Evolutionary conservation across 1,284 basidiomycete species (phyloP).

Genomic region (Mycena citricolor): DNA sequence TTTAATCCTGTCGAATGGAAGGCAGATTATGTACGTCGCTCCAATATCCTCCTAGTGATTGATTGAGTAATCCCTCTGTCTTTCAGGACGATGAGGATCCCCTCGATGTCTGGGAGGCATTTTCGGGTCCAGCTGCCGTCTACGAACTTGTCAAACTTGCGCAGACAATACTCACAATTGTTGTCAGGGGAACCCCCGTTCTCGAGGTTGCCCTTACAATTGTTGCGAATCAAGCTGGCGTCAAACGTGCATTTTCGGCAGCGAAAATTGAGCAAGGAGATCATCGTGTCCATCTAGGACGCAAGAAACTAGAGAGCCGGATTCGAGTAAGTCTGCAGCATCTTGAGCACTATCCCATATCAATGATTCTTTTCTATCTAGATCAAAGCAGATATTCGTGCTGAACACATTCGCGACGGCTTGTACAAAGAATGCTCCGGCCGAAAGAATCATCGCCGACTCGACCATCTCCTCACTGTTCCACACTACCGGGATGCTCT

Average conservation of each 20-base stretch:
- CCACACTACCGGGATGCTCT: constrained; percentile 24
- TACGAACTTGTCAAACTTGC: constrained; percentile 24
- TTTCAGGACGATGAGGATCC: constrained; percentile 26
- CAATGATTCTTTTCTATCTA: too few species aligned
- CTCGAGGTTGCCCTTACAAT: too few species aligned
- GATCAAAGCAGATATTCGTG: constrained; percentile 18
- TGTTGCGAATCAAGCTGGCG: constrained; percentile 17
- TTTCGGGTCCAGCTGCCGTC: constrained; percentile 6
- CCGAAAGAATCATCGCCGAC: constrained; percentile 21
- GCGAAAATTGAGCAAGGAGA: constrained; percentile 16
- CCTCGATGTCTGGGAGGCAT: constrained; percentile 25
- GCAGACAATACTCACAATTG: constrained; percentile 25
- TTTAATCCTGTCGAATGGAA: constrained; percentile 18
- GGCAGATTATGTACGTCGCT: constrained; percentile 21
- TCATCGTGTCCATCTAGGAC: constrained; percentile 12
- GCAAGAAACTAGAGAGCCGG: constrained; percentile 1
- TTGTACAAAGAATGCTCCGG: constrained; percentile 10
- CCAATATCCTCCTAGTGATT: constrained; percentile 4
- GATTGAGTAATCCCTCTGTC: neutral
- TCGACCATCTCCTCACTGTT: constrained; percentile 22
- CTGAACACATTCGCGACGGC: constrained; percentile 21
- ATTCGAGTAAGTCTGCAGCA: too few species aligned
- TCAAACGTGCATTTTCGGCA: constrained; percentile 5
- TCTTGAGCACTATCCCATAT: too few species aligned
- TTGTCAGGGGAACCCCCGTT: too few species aligned